Conservation (phyloP, 345 rosid genomes). For the Salix exigua region DNA sequence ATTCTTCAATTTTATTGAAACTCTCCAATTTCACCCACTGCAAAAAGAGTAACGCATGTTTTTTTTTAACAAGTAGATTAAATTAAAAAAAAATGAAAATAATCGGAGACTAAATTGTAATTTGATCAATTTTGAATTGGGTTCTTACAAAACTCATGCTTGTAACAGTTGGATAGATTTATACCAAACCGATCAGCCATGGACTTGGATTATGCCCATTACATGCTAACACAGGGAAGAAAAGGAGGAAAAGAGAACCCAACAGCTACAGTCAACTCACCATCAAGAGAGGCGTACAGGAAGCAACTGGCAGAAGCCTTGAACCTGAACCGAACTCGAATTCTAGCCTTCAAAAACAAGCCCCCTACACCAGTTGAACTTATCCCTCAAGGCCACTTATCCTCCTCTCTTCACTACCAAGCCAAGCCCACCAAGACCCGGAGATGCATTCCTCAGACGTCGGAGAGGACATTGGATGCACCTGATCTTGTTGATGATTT, state of each 20-base stretch:
- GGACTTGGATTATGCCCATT: constrained; percentile 18
- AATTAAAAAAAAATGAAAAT: too few relatives aligned
- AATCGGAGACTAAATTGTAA: too few relatives aligned
- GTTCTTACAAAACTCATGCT: too few relatives aligned
- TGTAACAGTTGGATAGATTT: constrained; percentile 11
- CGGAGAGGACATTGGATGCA: constrained; percentile 17
- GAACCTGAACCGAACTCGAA: constrained; percentile 57
- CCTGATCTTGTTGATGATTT: constrained; percentile 14
- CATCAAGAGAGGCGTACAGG: constrained; percentile 59
- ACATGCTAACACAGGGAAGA: constrained; percentile 28
- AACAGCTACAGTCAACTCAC: constrained; percentile 28
- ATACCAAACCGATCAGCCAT: constrained; percentile 18
- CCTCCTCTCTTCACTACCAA: neutral
- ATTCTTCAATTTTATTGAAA: too few relatives aligned
- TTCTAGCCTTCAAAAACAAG: constrained; percentile 71
- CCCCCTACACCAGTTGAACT: constrained; percentile 37
- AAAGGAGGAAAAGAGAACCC: constrained; percentile 47
- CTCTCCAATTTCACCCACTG: too few relatives aligned
- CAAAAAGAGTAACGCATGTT: too few relatives aligned
- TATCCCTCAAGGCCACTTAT: constrained; percentile 6
- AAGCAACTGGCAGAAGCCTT: constrained; percentile 59
- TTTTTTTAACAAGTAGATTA: too few relatives aligned
- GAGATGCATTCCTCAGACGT: constrained; percentile 11
- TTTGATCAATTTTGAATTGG: too few relatives aligned
- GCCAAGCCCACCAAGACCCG: neutral